Percentiles rank a stretch among this genome's conserved stretches.
Evolutionary conservation across 441 rosid genomes (phyloP).

Genomic region (Cnidoscolus chayamansa): DNA sequence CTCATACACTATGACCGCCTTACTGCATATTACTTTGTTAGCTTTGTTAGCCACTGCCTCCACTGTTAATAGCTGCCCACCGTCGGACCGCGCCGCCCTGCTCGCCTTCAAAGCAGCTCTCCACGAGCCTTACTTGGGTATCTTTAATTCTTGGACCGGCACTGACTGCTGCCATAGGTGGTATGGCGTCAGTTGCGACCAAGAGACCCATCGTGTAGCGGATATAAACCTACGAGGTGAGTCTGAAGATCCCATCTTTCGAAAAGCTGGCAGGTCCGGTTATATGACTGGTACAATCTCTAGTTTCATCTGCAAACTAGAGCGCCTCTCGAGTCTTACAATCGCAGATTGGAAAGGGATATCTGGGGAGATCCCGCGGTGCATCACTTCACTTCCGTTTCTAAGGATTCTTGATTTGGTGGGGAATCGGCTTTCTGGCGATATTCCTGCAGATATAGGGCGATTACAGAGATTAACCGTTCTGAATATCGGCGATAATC

Average conservation of each 20-base stretch:
- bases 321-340: slow-evolving; percentile 53
- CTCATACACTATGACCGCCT: not conserved
- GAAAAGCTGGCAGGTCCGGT: slow-evolving; percentile 58
- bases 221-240: slow-evolving; percentile 90
- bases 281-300: slow-evolving; percentile 75
- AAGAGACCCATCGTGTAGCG: slow-evolving; percentile 49
- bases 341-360: slow-evolving; percentile 93
- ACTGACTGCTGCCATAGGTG: slow-evolving; percentile 76
- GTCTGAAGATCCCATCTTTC: slow-evolving; percentile 77
- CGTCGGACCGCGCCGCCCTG: slow-evolving; percentile 68
- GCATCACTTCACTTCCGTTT: slow-evolving; percentile 54
- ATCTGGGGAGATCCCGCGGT: slow-evolving; percentile 66
- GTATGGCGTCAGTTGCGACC: slow-evolving; percentile 86
- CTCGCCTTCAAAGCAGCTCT: slow-evolving; percentile 61
- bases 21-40: slow-evolving; percentile 5
- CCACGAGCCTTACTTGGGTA: slow-evolving; percentile 64
- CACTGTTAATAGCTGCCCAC: slow-evolving; percentile 53
- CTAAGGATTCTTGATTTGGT: slow-evolving; percentile 70
- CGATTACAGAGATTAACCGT: slow-evolving; percentile 57
- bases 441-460: slow-evolving; percentile 60
- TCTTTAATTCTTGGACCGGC: slow-evolving; percentile 82
- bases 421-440: slow-evolving; percentile 65
- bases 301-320: slow-evolving; percentile 64
- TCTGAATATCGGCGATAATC: slow-evolving; percentile 73
- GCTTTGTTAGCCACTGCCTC: not conserved